Conservation (phyloP, 2,329 filamentous ascomycete genomes). For the Fonsecaea nubica region DNA sequence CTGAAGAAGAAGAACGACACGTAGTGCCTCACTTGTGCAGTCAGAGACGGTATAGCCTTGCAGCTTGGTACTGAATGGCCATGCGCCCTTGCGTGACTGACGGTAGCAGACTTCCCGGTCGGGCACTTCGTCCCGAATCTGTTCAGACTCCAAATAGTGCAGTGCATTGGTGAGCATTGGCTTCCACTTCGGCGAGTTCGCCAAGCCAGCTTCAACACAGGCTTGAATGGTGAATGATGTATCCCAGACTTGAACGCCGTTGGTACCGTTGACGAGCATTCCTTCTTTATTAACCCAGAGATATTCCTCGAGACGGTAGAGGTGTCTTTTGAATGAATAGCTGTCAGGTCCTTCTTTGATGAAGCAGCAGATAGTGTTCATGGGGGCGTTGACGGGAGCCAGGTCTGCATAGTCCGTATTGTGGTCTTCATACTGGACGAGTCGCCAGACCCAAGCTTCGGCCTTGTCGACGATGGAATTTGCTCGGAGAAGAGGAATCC, state of each 20-base stretch:
- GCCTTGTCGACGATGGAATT: conserved; percentile 71
- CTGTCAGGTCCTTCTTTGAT: conserved; percentile 80
- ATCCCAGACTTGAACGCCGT: conserved; percentile 98
- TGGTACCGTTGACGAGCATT: conserved; percentile 94
- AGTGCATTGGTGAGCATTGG: conserved; percentile 84
- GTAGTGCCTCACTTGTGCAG: conserved; percentile 89
- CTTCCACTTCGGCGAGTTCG: conserved; percentile 76
- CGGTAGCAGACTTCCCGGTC: conserved; percentile 84
- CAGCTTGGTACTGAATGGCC: conserved; percentile 90
- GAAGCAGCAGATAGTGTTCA: conserved; percentile 89
- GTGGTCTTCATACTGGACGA: conserved; percentile 88
- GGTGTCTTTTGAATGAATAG: conserved; percentile 73
- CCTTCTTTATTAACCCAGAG: conserved; percentile 92
- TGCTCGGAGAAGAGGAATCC: conserved; percentile 76
- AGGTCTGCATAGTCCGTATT: conserved; percentile 89
- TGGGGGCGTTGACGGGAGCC: conserved; percentile 85
- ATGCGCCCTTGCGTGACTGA: conserved; percentile 88
- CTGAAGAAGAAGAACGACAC: conserved; percentile 84
- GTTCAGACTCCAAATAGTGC: conserved; percentile 85
- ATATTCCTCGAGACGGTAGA: conserved; percentile 82
- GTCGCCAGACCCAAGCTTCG: conserved; percentile 79
- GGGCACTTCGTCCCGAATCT: conserved; percentile 81
- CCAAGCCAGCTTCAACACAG: conserved; percentile 77
- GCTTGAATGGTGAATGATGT: conserved; percentile 89
- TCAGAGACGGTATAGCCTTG: conserved; percentile 97